Evolutionary conservation across 306 rosid genomes (phyloP).

Genomic region (Lablab purpureus): DNA sequence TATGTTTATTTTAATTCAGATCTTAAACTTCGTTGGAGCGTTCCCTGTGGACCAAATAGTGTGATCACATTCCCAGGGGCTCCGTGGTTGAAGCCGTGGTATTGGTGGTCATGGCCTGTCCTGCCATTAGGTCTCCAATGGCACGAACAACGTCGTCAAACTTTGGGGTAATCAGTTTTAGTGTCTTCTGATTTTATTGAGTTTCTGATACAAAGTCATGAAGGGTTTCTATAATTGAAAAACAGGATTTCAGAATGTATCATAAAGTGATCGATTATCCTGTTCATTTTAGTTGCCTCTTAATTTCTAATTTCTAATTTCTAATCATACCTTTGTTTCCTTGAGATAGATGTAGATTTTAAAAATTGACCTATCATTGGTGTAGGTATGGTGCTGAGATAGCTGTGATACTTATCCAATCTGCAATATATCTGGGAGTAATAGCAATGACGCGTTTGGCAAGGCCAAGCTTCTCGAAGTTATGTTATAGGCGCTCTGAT

Average conservation of each 20-base stretch:
- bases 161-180: slow-evolving; percentile 64
- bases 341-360: background rate
- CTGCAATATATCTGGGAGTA: slow-evolving; percentile 60
- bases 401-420: slow-evolving; percentile 59
- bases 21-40: slow-evolving; percentile 73
- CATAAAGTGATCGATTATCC: background rate
- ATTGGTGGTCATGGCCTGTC: slow-evolving; percentile 96
- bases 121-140: slow-evolving; percentile 80
- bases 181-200: background rate
- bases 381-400: slow-evolving; percentile 74
- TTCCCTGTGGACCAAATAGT: slow-evolving; percentile 89
- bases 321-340: background rate
- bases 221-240: background rate
- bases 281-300: background rate
- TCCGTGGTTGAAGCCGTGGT: slow-evolving; percentile 90
- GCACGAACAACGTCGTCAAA: slow-evolving; percentile 70
- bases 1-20: slow-evolving; percentile 48
- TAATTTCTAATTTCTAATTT: background rate
- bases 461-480: slow-evolving; percentile 65
- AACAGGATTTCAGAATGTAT: background rate
- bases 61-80: slow-evolving; percentile 87
- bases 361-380: background rate
- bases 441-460: slow-evolving; percentile 66
- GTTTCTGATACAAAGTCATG: background rate
- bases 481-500: slow-evolving; percentile 69